phyloP scores from a whole-genome alignment of 2,329 filamentous ascomycete genomes.

The Mollisiaceae sp. region DNA sequence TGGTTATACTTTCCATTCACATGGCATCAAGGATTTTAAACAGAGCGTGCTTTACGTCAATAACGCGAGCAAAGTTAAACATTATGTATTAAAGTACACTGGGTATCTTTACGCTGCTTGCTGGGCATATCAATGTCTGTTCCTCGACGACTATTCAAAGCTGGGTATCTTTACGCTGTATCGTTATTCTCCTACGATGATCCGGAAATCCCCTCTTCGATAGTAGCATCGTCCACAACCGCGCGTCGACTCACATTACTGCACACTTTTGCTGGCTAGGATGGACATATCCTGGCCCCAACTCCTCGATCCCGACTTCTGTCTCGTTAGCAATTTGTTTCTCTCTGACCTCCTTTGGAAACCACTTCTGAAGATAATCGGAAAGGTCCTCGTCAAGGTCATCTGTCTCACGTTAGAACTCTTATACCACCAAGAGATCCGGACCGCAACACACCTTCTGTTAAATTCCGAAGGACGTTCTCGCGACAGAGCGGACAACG shows the following conservation, averaged over 20 bases:
- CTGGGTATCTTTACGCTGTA: conserved; percentile 14
- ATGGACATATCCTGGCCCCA: conserved; percentile 66
- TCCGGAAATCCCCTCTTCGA: not conserved
- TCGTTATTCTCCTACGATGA: not conserved
- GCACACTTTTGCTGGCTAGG: conserved; percentile 21
- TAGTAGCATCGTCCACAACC: not conserved
- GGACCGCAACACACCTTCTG: conserved; percentile 56
- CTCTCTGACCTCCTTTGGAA: conserved; percentile 71
- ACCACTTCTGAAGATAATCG: conserved; percentile 75
- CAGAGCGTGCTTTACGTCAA: not conserved
- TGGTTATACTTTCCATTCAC: not conserved
- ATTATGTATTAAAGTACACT: conserved; percentile 4
- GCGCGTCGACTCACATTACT: conserved; percentile 10
- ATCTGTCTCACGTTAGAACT: conserved; percentile 47
- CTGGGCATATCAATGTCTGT: not conserved
- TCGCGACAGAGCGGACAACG: conserved; percentile 79
- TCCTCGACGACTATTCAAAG: not conserved
- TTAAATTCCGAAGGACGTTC: conserved; percentile 72
- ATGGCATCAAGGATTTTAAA: not conserved
- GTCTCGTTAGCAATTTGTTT: conserved; percentile 75
- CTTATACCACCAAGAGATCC: not conserved
- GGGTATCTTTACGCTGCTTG: conserved; percentile 1
- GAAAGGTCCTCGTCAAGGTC: conserved; percentile 73
- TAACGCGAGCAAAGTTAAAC: not conserved
- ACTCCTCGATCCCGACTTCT: conserved; percentile 75